Evolutionary conservation across 2,329 filamentous ascomycete genomes (phyloP), one percentile per base, ranked within the genome.

Genomic region (Nannizziopsis arthrosporioides): DNA sequence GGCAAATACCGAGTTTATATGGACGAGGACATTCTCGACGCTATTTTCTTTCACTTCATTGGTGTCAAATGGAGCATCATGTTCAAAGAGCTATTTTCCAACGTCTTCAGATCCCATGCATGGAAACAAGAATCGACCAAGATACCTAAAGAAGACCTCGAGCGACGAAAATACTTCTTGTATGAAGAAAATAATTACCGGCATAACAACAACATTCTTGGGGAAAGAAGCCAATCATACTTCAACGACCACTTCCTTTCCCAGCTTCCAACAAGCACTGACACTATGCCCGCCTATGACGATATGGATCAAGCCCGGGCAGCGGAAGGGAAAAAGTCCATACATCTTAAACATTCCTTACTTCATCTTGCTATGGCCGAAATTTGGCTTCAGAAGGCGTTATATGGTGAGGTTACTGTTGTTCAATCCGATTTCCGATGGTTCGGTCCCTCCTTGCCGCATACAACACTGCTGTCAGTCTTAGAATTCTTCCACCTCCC

Each of bases 401-500:
- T 75, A 1, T 65, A 72, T 37, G 68, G 69, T 8, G 65, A 74
- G 15, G 69, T 77, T 44, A 73, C 74, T 1, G 71, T 77, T 2
- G 61, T 81, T 35, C 70, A 75, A 10, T 76, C 75, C 0, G 76
- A 80, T 55, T 79, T 81, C 53, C 67, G 72, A 39, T 77, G 73
- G 66, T 77, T 80, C 50, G 74, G 74, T 0, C 73, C 77, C 0
- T 73, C 72, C 3, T 63, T 82, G 11, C 70, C 78, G 2, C 81
- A 85, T 55, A 61, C 72, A 22, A 80, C 78, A 0, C 72, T 83
- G 14, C 62, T 76, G n/a, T 61, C 68, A 0, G 67, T 81, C 0
- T 60, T 84, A 51, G 64, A 71, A 22, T 81, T 77, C 55, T 71
- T 84, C 39, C 77, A 78, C 0, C 68, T 84, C 3, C 72, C 76